Conservation (phyloP, 2,329 filamentous ascomycete species). For the Emydomyces testavorans region DNA sequence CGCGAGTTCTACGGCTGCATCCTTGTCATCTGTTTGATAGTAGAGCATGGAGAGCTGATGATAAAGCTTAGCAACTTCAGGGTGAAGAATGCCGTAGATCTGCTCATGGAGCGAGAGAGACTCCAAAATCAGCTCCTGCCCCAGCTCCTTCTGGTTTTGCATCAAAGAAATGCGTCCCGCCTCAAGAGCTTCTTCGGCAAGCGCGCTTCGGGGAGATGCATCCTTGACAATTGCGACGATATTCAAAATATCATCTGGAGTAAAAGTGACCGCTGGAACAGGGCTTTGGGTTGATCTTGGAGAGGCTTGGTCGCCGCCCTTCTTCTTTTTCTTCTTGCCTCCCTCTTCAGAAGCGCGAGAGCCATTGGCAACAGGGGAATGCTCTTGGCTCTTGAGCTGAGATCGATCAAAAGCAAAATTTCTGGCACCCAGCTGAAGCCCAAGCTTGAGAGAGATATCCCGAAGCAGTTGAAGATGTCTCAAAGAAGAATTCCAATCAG, state of each 20-base stretch:
- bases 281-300: slow-evolving; percentile 36
- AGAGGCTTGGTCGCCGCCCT: slow-evolving; percentile 40
- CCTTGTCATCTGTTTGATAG: slow-evolving; percentile 96
- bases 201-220: slow-evolving; percentile 73
- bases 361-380: slow-evolving; percentile 30
- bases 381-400: slow-evolving; percentile 26
- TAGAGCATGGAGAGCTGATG: slow-evolving; percentile 91
- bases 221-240: slow-evolving; percentile 93
- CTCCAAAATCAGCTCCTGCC: slow-evolving; percentile 90
- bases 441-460: slow-evolving; percentile 78
- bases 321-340: slow-evolving; percentile 45
- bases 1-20: slow-evolving; percentile 84
- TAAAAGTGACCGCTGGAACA: slow-evolving; percentile 53
- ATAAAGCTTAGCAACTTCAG: slow-evolving; percentile 90
- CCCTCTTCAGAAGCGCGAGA: slow-evolving; percentile 28
- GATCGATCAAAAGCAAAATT: slow-evolving; percentile 56
- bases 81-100: slow-evolving; percentile 94
- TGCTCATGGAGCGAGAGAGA: slow-evolving; percentile 94
- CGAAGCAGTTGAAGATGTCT: slow-evolving; percentile 76
- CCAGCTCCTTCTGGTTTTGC: slow-evolving; percentile 88
- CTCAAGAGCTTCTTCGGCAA: slow-evolving; percentile 92
- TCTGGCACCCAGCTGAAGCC: slow-evolving; percentile 73
- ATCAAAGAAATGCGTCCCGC: slow-evolving; percentile 92
- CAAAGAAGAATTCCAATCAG: slow-evolving; percentile 55
- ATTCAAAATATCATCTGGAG: slow-evolving; percentile 76